phyloP scores from a whole-genome alignment of 208 protist genomes.

The Crithidia acanthocephali region DNA sequence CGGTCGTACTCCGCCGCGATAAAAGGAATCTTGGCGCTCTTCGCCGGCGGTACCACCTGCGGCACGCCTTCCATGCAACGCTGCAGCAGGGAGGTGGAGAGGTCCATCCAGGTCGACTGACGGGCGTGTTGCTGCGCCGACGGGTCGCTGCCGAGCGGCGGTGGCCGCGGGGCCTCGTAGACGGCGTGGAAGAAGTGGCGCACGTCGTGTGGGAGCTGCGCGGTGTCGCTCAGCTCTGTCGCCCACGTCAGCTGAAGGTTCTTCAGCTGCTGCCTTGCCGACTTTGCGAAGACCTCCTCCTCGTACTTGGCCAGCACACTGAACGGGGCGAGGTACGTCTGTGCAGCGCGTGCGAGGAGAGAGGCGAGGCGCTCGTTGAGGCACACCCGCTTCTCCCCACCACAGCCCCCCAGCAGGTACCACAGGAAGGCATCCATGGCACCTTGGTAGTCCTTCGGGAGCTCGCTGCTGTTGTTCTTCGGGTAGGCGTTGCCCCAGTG shows the following conservation, averaged over 20 bases:
- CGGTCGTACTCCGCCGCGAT: conserved; percentile 29
- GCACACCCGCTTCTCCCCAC: conserved; percentile 3
- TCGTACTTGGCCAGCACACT: conserved; percentile 22
- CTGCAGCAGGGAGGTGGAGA: not conserved
- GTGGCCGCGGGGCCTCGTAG: conserved; percentile 25
- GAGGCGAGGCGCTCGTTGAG: conserved; percentile 11
- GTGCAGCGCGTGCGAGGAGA: conserved; percentile 17
- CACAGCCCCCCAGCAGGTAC: conserved; percentile 32
- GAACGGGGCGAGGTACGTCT: conserved; percentile 25
- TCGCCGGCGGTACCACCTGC: not conserved
- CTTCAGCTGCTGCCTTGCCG: conserved; percentile 21
- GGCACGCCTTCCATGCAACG: conserved; percentile 22
- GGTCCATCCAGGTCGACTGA: conserved; percentile 10
- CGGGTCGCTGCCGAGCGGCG: conserved; percentile 36
- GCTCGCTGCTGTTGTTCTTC: not conserved
- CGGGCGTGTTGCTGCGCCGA: conserved; percentile 26
- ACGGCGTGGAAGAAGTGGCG: conserved; percentile 15
- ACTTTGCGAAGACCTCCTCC: conserved; percentile 16
- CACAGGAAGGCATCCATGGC: conserved; percentile 26
- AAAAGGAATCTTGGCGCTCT: conserved; percentile 3
- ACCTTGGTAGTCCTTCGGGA: conserved; percentile 26
- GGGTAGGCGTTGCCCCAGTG: conserved; percentile 38
- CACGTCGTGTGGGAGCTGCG: conserved; percentile 9
- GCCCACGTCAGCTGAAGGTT: conserved; percentile 24
- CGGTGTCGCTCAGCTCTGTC: conserved; percentile 15